Percentiles rank a stretch among this genome's conserved stretches.
These are phyloP conservation scores for Penicillium freii DNA, from an alignment of 2,329 filamentous ascomycete genomes.

Conservation along the genomic window DNA sequence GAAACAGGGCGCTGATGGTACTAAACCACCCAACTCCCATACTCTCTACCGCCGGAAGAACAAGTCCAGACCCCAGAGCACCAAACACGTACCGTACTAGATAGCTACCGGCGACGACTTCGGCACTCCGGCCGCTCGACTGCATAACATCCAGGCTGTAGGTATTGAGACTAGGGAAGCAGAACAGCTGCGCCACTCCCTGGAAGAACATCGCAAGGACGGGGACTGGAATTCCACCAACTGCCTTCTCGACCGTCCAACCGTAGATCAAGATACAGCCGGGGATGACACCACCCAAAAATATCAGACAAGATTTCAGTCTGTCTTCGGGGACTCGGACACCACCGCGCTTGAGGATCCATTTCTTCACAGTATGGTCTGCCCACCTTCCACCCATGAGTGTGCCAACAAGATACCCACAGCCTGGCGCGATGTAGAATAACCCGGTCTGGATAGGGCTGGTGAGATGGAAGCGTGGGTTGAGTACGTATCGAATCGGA, in stretches of 20 bases:
- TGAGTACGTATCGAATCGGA: constrained; percentile 69
- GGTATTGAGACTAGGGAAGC: constrained; percentile 72
- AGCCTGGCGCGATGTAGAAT: constrained; percentile 72
- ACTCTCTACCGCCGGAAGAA: constrained; percentile 68
- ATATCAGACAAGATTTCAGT: constrained; percentile 58
- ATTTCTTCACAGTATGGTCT: constrained; percentile 64
- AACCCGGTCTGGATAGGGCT: constrained; percentile 66
- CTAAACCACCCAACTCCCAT: constrained; percentile 82
- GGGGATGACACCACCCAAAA: constrained; percentile 59
- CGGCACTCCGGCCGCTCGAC: constrained; percentile 56
- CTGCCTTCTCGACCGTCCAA: constrained; percentile 58
- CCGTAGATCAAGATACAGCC: constrained; percentile 67
- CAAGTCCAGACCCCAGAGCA: constrained; percentile 66
- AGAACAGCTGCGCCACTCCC: constrained; percentile 71
- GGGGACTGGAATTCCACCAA: constrained; percentile 58
- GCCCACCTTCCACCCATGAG: constrained; percentile 71
- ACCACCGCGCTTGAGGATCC: constrained; percentile 58
- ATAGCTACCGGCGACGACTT: constrained; percentile 79
- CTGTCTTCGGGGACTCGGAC: constrained; percentile 67
- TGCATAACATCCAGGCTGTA: constrained; percentile 84
- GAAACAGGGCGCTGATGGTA: constrained; percentile 63
- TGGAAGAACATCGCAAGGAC: constrained; percentile 73
- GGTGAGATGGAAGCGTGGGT: constrained; percentile 68
- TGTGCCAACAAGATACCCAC: constrained; percentile 67
- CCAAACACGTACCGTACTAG: constrained; percentile 74